Base-by-base conservation (phyloP, 768 basidiomycete genomes). In the Lactarius evosmus region DNA sequence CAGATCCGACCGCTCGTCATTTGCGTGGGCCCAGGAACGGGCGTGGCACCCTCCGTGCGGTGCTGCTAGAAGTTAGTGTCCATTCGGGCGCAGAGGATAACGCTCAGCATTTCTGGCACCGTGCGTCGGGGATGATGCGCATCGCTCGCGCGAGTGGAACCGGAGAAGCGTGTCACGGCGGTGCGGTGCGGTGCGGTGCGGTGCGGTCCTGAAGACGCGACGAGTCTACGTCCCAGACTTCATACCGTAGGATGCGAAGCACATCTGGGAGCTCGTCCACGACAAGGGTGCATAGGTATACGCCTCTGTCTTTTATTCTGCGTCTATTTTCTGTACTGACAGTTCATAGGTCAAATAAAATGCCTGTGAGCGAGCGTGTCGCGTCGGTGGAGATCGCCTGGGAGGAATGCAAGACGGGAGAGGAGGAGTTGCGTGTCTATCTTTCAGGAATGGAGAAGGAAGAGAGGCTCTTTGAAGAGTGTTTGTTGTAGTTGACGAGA, bases 11-110 rank as follows among this genome's bases (percentile, higher is more conserved):
- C 27, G 0, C 96, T 96, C 0, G 78, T 96, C n/a, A 86, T 98
- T 41, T 92, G 93, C 69, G 79, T 99, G 33, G 95, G 95, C 0
- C 97, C 97, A 16, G 97, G 96, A 0, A 98, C 96, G 0, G 97
- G 97, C 16, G 78, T 98, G 7, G 96, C 95, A 0, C 95, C 97
- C 0, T 97, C 85, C 79, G 94, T 56, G 85, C 95, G 0, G 80
- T 97, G 46, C n/a, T n/a, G n/a, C 82, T 95, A 34, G 86, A 97
- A 72, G 86, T 93, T 67, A 83, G 96, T 1, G 74, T 88, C 12
- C 71, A 81, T 16, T 73, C 72, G 17, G 87, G 85, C 3, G 80
- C 84, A 1, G 34, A 66, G 90, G 93, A 82, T 7, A 96, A 93
- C 65, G 84, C 79, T 0, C 79, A 98, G 7, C 98, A 97, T 74